phyloP scores from a whole-genome alignment of 1,284 basidiomycete genomes.

The Cryptococcus sp. region DNA sequence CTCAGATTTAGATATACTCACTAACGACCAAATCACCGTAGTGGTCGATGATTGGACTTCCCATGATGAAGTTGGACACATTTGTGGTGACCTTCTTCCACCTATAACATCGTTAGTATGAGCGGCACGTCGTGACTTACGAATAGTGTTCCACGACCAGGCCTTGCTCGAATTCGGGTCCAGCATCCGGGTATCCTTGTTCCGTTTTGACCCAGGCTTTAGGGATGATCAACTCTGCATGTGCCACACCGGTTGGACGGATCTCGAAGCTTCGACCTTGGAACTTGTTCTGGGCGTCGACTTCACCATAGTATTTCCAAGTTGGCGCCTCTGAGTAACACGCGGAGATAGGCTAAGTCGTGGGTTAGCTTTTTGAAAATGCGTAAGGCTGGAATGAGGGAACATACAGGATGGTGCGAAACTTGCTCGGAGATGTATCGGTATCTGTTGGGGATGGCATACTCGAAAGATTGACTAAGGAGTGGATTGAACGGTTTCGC shows the following conservation, averaged over 20 bases:
- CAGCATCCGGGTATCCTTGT: conserved; percentile 48
- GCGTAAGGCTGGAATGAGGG: not conserved
- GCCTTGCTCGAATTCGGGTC: conserved; percentile 39
- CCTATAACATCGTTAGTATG: conserved; percentile 10
- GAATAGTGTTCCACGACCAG: conserved; percentile 51
- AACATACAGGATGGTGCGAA: conserved; percentile 75
- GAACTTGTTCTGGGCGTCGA: conserved; percentile 78
- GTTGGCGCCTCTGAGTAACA: conserved; percentile 87
- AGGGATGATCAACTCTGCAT: conserved; percentile 80
- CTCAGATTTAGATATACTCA: conserved; percentile 29
- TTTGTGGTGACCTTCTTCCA: conserved; percentile 83
- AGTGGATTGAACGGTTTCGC: conserved; percentile 86
- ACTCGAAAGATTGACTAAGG: conserved; percentile 89
- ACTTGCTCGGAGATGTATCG: conserved; percentile 94
- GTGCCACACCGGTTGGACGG: conserved; percentile 89
- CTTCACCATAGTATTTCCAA: conserved; percentile 93
- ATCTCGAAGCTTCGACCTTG: conserved; percentile 98
- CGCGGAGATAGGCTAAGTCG: conserved; percentile 75
- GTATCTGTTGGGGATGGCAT: conserved; percentile 85
- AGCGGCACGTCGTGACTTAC: conserved; percentile 14
- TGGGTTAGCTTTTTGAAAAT: conserved; percentile 2
- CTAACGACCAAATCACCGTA: conserved; percentile 90
- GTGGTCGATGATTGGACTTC: conserved; percentile 92
- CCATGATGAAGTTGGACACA: conserved; percentile 91
- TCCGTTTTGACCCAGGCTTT: conserved; percentile 57